Evolutionary conservation across 352 stramenopile genomes (phyloP).

Genomic region (Pythium monospermum): DNA sequence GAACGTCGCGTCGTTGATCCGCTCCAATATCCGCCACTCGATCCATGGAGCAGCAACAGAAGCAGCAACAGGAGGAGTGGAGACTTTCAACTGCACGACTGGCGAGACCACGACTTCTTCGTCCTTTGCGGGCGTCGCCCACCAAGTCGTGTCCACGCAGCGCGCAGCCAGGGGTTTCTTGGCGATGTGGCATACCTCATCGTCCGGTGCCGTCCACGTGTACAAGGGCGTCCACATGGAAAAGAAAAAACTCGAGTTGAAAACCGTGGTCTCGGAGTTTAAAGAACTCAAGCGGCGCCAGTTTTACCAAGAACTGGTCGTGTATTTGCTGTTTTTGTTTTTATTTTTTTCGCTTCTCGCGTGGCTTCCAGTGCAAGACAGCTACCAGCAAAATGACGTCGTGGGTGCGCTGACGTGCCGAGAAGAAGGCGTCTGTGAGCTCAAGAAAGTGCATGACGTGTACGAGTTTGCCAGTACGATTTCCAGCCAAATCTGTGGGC

Average conservation of each 20-base stretch:
- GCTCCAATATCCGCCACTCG: conserved; percentile 50
- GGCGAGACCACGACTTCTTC: conserved; percentile 5
- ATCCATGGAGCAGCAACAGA: conserved; percentile 1
- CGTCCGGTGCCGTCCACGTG: conserved; percentile 38
- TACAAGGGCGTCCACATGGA: conserved; percentile 87
- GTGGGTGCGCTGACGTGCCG: conserved; percentile 70
- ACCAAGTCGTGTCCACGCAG: conserved; percentile 67
- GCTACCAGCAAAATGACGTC: conserved; percentile 83
- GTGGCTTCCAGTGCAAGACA: conserved; percentile 77
- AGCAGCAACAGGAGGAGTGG: not conserved
- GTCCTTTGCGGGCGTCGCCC: conserved; percentile 69
- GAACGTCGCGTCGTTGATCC: conserved; percentile 60
- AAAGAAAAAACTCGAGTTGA: conserved; percentile 85
- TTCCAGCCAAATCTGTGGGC: conserved; percentile 42
- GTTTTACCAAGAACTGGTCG: conserved; percentile 86
- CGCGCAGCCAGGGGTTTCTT: conserved; percentile 67
- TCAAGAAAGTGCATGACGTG: conserved; percentile 71
- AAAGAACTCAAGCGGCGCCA: conserved; percentile 84
- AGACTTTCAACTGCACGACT: conserved; percentile 1
- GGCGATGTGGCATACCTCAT: conserved; percentile 67
- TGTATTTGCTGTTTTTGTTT: conserved; percentile 75
- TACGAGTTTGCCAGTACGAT: conserved; percentile 71
- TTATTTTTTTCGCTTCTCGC: conserved; percentile 76
- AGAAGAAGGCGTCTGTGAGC: conserved; percentile 73
- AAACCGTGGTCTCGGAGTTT: conserved; percentile 71